Base-by-base conservation (phyloP, 106 monocot genomes). In the Gastrodia elata region DNA sequence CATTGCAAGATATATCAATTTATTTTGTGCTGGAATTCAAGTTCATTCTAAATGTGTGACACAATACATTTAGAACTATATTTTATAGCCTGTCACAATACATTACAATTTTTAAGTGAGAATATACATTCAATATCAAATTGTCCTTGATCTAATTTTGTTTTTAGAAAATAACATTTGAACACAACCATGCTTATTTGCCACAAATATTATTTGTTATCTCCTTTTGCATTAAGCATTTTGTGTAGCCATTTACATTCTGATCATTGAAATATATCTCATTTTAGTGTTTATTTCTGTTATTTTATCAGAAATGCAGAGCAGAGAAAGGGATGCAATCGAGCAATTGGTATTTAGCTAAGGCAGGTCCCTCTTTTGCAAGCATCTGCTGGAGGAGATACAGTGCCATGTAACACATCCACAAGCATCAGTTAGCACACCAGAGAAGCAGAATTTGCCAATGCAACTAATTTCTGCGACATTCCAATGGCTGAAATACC, bases 261-360 rank as follows among this genome's bases (percentile, higher is more conserved):
- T 67, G 34, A 36, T 15, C 65, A 39, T 39, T 69, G 69, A 22
- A 38, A 40, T 69, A 34, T 1, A 8, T 22, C 69, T 38, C 39
- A 40, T 38, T n/a, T 27, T 32, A 38, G 36, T n/a, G 37, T 49
- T 73, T 67, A 39, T 43, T 55, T 68, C 6, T 49, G 42, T 65
- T 36, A n/a, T 15, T 73, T 39, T 22, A 67, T 73, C 78, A 88
- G 88, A 80, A 85, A 80, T 80, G 80, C 75, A 37, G n/a, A n/a
- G 77, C 82, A 27, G 88, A 88, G 24, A 83, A 78, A 73, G 83
- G 82, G 77, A 72, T 82, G 71, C 76, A 87, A 77, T 75, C 82
- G 58, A 80, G 85, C 32, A 83, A 83, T 38, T 71, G 85, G 38
- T 83, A 82, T 65, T 76, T 88, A 57, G 88, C 88, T 20, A 88